Evolutionary conservation across 176 grass and related monocot genomes (phyloP), one percentile per base, ranked within the genome.

Genomic region (Carex cristatella): DNA sequence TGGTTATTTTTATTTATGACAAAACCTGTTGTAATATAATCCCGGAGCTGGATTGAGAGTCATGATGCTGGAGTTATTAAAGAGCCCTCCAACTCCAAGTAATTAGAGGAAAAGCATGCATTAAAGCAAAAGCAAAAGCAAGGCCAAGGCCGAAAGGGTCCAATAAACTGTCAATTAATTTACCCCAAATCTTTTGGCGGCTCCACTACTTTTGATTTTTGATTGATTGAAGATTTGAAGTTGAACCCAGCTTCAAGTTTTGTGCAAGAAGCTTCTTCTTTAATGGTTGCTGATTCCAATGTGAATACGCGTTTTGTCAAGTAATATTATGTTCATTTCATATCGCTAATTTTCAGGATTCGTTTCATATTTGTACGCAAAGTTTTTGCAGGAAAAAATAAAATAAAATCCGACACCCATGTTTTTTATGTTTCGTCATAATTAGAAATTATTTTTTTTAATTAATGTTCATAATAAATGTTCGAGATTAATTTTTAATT

Each of bases 121-220:
- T 54, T 78, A 70, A 78, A 78, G 74, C 74, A 27, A 78, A 78
- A 78, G 74, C 74, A 31, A 70, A 78, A 78, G 74, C 74, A 27
- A 78, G 57, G 57, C 51, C 74, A 31, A 78, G 19, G 74, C 51
- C 74, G 74, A 78, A 78, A 78, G 74, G 49, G 49, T 27, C 74
- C 49, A 33, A 78, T 78, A 56, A 78, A 78, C 51, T 78, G 23
- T 14, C 51, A 78, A 27, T 56, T 28, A 30, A 77, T 55, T 77
- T 32, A 55, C 49, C 48, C 73, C 30, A 77, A 56, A 55, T 55
- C 73, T 77, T 49, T 74, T 73, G 42, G n/a, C 10, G 70, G 16
- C 42, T 28, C 70, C 44, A 74, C 44, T 53, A 28, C 44, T 53
- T 53, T 75, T 75, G 28, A 75, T 28, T 73, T 73, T 73, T 73